These are phyloP conservation scores for Neurospora sp. DNA, from an alignment of 495 filamentous ascomycete genomes.

Conservation along the genomic window DNA sequence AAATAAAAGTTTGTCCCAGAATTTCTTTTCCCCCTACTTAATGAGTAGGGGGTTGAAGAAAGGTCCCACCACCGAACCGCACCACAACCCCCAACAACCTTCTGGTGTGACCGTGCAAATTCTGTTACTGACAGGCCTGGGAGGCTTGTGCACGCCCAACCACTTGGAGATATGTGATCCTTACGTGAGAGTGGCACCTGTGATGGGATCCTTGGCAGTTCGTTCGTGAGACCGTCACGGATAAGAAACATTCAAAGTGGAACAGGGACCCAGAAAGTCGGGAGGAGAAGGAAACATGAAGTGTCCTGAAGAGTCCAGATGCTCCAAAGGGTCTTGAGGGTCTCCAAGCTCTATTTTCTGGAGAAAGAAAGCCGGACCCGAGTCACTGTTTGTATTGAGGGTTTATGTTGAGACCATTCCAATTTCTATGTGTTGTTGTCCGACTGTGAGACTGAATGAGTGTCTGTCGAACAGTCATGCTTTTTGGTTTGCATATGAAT, in stretches of 20 bases:
- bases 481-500: neutral
- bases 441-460: neutral
- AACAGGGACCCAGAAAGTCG: neutral
- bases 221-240: neutral
- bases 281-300: too few species aligned
- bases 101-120: neutral
- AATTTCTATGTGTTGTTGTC: neutral
- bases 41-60: too few species aligned
- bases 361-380: neutral
- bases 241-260: neutral
- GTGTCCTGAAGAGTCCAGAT: too few species aligned
- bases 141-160: neutral
- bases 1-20: too few species aligned
- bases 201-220: neutral
- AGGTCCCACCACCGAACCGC: too few species aligned
- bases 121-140: neutral
- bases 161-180: neutral
- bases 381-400: neutral
- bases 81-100: too few species aligned
- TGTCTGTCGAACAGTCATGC: neutral
- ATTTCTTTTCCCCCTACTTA: too few species aligned
- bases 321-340: neutral
- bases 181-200: neutral
- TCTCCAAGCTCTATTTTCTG: neutral
- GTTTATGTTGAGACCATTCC: neutral